These are phyloP conservation scores for Phanerochaete carnosa DNA, from an alignment of 768 basidiomycete species.

Conservation along the genomic window DNA sequence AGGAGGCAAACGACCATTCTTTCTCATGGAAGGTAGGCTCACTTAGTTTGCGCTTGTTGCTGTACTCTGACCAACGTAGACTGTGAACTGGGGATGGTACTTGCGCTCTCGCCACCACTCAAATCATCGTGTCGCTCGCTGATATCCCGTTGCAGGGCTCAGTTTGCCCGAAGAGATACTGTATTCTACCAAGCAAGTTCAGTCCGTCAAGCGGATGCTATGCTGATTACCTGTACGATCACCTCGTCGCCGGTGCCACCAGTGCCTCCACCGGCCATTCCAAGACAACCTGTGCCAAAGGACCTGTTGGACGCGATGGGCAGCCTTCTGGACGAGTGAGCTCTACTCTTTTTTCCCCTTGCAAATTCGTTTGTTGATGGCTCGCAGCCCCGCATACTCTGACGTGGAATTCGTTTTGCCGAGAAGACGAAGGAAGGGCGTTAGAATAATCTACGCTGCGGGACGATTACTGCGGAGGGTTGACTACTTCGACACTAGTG, in stretches of 20 bases:
- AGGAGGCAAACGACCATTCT: conserved; percentile 80
- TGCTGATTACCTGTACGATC: conserved; percentile 77
- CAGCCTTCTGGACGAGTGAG: conserved; percentile 60
- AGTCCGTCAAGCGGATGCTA: conserved; percentile 59
- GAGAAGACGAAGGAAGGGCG: conserved; percentile 27
- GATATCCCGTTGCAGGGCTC: conserved; percentile 89
- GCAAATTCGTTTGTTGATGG: not conserved
- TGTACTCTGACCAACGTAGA: not conserved
- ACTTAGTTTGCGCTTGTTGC: not conserved
- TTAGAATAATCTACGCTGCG: conserved; percentile 58
- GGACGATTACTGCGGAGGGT: conserved; percentile 63
- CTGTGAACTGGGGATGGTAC: conserved; percentile 13
- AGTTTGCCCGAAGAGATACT: conserved; percentile 73
- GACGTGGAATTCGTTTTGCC: conserved; percentile 82
- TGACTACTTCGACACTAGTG: conserved; percentile 79
- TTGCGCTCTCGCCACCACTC: not conserved
- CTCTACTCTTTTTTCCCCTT: not conserved
- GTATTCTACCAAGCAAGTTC: conserved; percentile 57
- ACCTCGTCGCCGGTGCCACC: conserved; percentile 61
- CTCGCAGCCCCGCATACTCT: conserved; percentile 58
- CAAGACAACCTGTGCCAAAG: conserved; percentile 59
- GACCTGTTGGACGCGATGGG: conserved; percentile 71
- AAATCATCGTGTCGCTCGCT: conserved; percentile 39
- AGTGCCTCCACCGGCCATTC: conserved; percentile 37
- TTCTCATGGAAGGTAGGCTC: conserved; percentile 65